Percentiles rank a stretch among this genome's conserved stretches.
Conservation (phyloP, 2,329 filamentous ascomycete genomes). For the Zelopaecilomyces penicillatus region DNA sequence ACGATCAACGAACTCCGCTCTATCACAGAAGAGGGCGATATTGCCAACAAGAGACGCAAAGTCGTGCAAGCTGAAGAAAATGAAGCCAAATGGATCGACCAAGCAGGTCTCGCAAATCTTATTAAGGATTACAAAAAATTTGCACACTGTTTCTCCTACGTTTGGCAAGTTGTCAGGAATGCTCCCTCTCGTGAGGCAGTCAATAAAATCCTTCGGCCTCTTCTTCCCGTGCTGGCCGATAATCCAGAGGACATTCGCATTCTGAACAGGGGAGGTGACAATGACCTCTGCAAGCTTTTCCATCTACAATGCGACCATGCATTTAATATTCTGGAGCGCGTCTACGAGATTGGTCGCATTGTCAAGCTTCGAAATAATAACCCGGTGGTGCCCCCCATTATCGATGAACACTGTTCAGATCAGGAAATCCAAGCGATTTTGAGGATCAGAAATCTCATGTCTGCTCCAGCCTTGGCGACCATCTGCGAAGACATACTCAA, state of each 20-base stretch:
- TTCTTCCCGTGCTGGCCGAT: conserved; percentile 14
- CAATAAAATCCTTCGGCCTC: conserved; percentile 17
- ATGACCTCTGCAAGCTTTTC: background rate
- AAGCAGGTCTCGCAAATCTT: conserved; percentile 14
- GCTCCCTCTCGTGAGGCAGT: conserved; percentile 14
- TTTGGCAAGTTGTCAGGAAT: conserved; percentile 14
- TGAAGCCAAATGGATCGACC: conserved; percentile 19
- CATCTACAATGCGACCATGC: background rate
- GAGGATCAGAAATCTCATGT: conserved; percentile 18
- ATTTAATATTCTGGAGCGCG: conserved; percentile 10
- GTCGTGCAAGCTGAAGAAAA: conserved; percentile 11
- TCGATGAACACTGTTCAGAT: conserved; percentile 15
- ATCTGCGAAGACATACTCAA: conserved; percentile 19
- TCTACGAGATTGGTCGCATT: conserved; percentile 21
- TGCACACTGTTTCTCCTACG: conserved; percentile 12
- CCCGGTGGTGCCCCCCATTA: conserved; percentile 14
- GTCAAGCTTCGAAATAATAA: conserved; percentile 18
- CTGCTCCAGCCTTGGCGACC: conserved; percentile 16
- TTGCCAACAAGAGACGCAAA: conserved; percentile 20
- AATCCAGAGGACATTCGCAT: conserved; percentile 13
- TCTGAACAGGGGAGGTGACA: background rate
- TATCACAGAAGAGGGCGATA: conserved; percentile 6
- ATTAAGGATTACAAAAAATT: conserved; percentile 17
- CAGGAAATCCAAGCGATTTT: conserved; percentile 11
- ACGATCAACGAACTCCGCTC: background rate